Evolutionary conservation across 2,329 filamentous ascomycete species (phyloP).

Genomic region (Metarhizium guizhouense): DNA sequence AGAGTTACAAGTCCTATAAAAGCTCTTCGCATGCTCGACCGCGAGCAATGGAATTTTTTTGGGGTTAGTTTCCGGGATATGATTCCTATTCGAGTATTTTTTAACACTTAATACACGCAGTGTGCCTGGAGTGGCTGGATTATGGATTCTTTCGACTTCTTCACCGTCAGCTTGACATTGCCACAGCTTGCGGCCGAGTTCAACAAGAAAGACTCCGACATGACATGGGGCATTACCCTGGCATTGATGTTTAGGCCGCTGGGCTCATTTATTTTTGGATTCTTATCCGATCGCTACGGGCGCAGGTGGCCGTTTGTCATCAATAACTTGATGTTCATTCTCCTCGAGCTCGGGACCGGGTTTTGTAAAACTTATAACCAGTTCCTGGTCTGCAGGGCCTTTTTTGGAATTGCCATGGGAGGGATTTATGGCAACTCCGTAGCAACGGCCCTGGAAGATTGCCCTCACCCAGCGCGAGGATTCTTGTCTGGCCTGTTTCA

Average conservation of each 20-base stretch:
- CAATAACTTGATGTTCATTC: background rate
- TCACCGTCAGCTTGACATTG: background rate
- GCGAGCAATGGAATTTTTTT: conserved; percentile 1
- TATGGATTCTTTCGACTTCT: background rate
- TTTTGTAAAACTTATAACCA: background rate
- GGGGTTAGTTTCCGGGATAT: background rate
- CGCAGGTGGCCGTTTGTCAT: background rate
- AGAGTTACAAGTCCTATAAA: background rate
- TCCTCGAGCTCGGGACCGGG: background rate
- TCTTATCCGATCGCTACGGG: background rate
- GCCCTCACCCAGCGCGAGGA: background rate
- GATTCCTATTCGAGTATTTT: background rate
- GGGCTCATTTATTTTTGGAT: background rate
- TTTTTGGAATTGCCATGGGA: background rate
- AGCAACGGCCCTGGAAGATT: background rate
- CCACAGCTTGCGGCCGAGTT: background rate
- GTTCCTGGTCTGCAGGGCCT: background rate
- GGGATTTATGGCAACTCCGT: background rate
- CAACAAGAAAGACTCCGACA: background rate
- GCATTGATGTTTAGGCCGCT: background rate
- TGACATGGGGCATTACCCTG: background rate
- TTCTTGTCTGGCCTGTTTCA: background rate
- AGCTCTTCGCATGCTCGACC: background rate
- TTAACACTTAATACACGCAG: background rate
- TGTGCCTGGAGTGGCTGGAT: conserved; percentile 1